Percentiles rank a stretch among this genome's conserved stretches.
Evolutionary conservation across 352 stramenopile species (phyloP).

Genomic region (Bremia lactucae): DNA sequence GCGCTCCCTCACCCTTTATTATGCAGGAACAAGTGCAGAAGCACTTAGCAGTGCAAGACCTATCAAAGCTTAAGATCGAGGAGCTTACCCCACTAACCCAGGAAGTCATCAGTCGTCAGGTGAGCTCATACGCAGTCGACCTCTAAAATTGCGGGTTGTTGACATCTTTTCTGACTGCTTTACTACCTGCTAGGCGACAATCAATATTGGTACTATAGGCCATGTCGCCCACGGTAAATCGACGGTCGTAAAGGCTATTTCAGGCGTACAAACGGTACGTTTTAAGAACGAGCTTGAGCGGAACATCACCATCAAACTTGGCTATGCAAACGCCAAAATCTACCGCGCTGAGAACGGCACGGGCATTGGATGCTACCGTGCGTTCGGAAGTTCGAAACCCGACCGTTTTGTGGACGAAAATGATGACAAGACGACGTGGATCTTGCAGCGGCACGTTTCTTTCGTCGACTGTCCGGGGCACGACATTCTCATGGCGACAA

Average conservation of each 20-base stretch:
- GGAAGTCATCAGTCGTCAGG: conserved; percentile 92
- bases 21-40: conserved; percentile 69
- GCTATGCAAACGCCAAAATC: conserved; percentile 99
- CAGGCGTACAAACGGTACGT: conserved; percentile 96
- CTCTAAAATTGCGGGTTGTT: not conserved
- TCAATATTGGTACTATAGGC: conserved; percentile 99
- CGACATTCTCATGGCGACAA: conserved; percentile 99
- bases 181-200: conserved; percentile 80
- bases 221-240: conserved; percentile 99
- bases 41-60: conserved; percentile 88
- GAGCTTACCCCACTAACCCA: conserved; percentile 95
- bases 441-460: conserved; percentile 94
- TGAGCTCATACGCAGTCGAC: no score
- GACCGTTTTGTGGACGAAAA: conserved; percentile 80
- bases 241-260: conserved; percentile 99
- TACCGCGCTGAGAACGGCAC: conserved; percentile 86
- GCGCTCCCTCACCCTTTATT: not conserved
- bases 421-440: conserved; percentile 86
- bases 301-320: conserved; percentile 99
- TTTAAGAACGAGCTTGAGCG: conserved; percentile 99
- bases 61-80: conserved; percentile 90
- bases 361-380: conserved; percentile 82
- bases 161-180: not conserved
- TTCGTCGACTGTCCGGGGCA: conserved; percentile 99
- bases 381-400: conserved; percentile 80